Evolutionary conservation across 1,139 yeast species (phyloP), one percentile per base, ranked within the genome.

Genomic region (Blastobotrys raffinosifermentans): DNA sequence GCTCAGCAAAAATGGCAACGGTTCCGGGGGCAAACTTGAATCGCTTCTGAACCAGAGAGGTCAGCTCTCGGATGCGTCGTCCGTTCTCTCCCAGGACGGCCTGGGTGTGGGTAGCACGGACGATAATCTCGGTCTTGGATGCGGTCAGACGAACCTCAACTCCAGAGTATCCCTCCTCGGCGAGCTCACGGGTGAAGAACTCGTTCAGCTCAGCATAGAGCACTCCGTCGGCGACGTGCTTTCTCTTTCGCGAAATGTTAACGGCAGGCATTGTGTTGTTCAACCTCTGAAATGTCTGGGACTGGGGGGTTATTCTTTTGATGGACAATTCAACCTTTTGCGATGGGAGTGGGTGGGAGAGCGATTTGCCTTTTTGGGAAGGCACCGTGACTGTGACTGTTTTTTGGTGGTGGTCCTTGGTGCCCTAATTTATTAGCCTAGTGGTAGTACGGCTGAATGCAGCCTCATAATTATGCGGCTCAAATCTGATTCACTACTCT

Each of bases 141-240:
- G 97, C 94, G 67, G 96, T 87, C 68, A 86, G 86, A 77, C 97
- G 86, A 70, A 93, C 96, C 77, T 93, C 98, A 66, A 91, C 96
- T 77, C 99, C 99, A 63, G 98, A 93, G 80, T 91, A 91, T 68
- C 99, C 99, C 76, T 91, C 96, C 77, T 91, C 98, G 63, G 98
- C 95, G 68, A 91, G 84, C 75, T 91, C 98, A 77, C 97, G 87
- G 80, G 97, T 86, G 86, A 91, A 93, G 93, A 91, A 91, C 78
- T 91, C 98, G 82, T 91, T 91, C 69, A 91, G 78, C 77, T 91
- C 99, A 73, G 99, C 99, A 94, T 82, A 91, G 81, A 91, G 86
- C 66, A 91, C 99, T 85, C 99, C 99, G 79, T 91, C 99, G 73
- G 96, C 96, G 72, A 89, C 96, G 63, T 63, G 68, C 64, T 63